Evolutionary conservation across 768 basidiomycete species (phyloP).

Genomic region (Naematelia aurantialba): DNA sequence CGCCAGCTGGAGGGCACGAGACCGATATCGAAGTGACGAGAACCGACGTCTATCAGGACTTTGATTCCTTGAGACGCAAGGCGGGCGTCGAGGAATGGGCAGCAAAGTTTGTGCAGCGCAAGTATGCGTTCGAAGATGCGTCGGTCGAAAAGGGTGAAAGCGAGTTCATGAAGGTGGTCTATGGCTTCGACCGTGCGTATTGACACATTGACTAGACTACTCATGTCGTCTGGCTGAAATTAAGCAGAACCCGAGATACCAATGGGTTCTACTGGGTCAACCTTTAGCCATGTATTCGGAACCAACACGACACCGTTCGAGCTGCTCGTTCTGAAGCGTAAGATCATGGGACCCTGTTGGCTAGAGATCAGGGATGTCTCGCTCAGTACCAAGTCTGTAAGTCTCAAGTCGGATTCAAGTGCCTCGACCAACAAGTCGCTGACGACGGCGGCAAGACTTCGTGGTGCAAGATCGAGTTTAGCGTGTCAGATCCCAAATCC

Average conservation of each 20-base stretch:
- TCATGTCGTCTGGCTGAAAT: not conserved
- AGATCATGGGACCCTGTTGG: conserved; percentile 99
- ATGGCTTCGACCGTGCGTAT: conserved; percentile 73
- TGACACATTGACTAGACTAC: not conserved
- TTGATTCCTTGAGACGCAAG: conserved; percentile 71
- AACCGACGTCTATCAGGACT: conserved; percentile 74
- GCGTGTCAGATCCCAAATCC: conserved; percentile 77
- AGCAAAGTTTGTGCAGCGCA: conserved; percentile 78
- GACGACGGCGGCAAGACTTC: conserved; percentile 62
- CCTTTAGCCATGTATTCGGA: conserved; percentile 82
- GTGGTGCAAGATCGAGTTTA: conserved; percentile 93
- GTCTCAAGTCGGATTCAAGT: conserved; percentile 43
- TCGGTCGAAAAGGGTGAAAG: conserved; percentile 72
- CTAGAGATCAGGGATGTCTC: conserved; percentile 72
- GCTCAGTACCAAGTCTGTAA: conserved; percentile 73
- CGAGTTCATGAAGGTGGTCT: conserved; percentile 90
- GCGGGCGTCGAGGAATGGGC: conserved; percentile 71
- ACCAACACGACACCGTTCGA: conserved; percentile 91
- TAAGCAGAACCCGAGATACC: conserved; percentile 71
- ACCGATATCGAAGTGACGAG: conserved; percentile 70
- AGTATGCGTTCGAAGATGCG: conserved; percentile 84
- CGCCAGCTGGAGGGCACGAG: conserved; percentile 58
- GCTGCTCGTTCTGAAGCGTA: conserved; percentile 84
- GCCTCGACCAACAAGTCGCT: too few species aligned
- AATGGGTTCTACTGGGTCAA: conserved; percentile 68